Evolutionary conservation across 2,329 filamentous ascomycete species (phyloP), one percentile per base, ranked within the genome.

Genomic region (Penicillium sp.): DNA sequence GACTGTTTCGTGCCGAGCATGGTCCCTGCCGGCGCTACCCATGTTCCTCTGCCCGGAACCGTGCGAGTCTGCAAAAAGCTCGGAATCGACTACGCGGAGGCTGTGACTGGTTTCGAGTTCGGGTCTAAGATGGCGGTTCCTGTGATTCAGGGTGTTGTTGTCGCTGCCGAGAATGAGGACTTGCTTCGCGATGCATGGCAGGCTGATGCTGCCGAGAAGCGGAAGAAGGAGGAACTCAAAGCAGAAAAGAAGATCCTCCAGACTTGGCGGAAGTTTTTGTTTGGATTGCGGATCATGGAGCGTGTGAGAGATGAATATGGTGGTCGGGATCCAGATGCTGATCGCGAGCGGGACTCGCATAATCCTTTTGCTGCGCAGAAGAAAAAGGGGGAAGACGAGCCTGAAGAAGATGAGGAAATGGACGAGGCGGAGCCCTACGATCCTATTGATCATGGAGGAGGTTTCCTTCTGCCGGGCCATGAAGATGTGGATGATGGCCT

Each of bases 41-140:
- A 99, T 69, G 81, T 97, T 2, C 91, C 91, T 0, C 86, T 87
- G 50, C 84, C 88, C 43, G 90, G 90, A 0, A 88, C 87, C 0
- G 86, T 88, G 31, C 86, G 87, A 45, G 83, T 97, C 1, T 97
- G 93, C 72, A 91, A 90, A 69, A 87, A 89, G 57, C 79, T 99
- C 0, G 85, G 85, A 4, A 88, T 97, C 36, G 92, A 97, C 67
- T 95, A 87, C 64, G 94, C 94, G 0, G 94, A 97, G 73, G 94
- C 94, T 1, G 94, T 96, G 2, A 92, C 92, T 0, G 94, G 91
- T 1, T 99, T 99, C 69, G 94, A 99, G 68, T 99, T 97, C 70
- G 93, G 93, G 0, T 88, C 94, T 64, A 88, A 94, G 56, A 92
- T 94, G 81, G 94, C 94, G 5, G 91, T 97, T 1, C 94, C 94